These are phyloP conservation scores for Dalbergia cochinchinensis DNA, from an alignment of 306 rosid genomes.

Conservation along the genomic window DNA sequence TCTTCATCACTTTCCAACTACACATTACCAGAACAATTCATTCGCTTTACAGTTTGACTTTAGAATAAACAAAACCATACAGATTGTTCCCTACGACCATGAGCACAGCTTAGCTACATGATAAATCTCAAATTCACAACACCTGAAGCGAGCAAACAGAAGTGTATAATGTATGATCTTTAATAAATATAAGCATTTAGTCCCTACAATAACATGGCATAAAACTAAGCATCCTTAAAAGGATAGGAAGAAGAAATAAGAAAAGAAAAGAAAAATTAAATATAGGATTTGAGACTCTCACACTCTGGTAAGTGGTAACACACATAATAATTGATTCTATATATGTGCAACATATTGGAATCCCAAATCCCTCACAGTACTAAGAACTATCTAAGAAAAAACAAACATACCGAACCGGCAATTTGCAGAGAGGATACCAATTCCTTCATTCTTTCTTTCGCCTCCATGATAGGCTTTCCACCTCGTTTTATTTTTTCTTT, in stretches of 20 bases:
- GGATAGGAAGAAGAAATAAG: not conserved
- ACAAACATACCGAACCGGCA: conserved; percentile 54
- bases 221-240: not conserved
- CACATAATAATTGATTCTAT: conserved; percentile 20
- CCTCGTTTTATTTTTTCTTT: conserved; percentile 51
- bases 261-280: not conserved
- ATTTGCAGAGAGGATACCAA: conserved; percentile 41
- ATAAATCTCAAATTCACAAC: conserved; percentile 24
- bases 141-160: conserved; percentile 8
- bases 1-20: not conserved
- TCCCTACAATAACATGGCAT: conserved; percentile 47
- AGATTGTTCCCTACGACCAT: too few species aligned
- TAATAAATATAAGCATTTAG: conserved; percentile 36
- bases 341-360: conserved; percentile 48
- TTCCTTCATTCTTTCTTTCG: not conserved
- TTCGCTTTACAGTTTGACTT: too few species aligned
- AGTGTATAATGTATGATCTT: conserved; percentile 39
- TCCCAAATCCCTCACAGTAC: conserved; percentile 60
- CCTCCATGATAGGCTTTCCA: conserved; percentile 26
- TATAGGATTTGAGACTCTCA: conserved; percentile 48
- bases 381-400: conserved; percentile 36
- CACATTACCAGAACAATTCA: not conserved
- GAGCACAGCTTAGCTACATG: too few species aligned
- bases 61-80: too few species aligned
- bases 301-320: conserved; percentile 30